Base-by-base conservation (phyloP, 2,329 filamentous ascomycete genomes). In the Zelopaecilomyces penicillatus region DNA sequence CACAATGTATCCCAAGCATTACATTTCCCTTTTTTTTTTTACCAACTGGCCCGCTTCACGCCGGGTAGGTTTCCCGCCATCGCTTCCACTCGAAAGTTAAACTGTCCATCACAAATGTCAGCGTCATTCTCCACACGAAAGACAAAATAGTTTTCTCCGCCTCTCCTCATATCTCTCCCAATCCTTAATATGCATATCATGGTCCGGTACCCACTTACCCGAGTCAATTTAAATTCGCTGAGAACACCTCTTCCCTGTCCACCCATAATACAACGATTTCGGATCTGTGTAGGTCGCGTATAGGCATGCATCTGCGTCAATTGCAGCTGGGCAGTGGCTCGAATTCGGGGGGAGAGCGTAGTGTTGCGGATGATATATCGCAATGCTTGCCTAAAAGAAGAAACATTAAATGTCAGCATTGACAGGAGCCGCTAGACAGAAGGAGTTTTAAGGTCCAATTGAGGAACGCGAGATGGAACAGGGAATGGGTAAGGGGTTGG, bases 31-130 rank as follows among this genome's bases (percentile, higher is more conserved):
- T 6, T 6, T 6, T 10, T 31, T 12, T 5, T 61, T 64, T 87
- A 98, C 93, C 93, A 98, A 67, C 87, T 94, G 41, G 93, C 93
- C 74, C 95, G 95, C 76, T 83, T 88, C 44, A 98, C 93, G 57
- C 93, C 93, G 0, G 93, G 91, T 43, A 98, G 64, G 50, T 87
- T 80, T 41, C 93, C 93, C 30, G 78, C 83, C 51, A 96, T 70
- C 12, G 93, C 93, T 65, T 95, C 83, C 68, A 93, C 73, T 64
- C 93, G 80, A 72, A 98, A 98, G 71, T 91, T 88, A 66, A 78
- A 98, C 91, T 97, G 58, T 37, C 19, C 43, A 43, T 19, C 19
- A 19, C 19, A 19, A 44, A n/a, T 66, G 65, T 51, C 30, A 8
- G 4, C 1, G 10, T 6, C 28, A 9, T 7, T 4, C 5, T 12